Conservation (phyloP, 1,284 basidiomycete genomes). For the Ceratobasidium theobromae region DNA sequence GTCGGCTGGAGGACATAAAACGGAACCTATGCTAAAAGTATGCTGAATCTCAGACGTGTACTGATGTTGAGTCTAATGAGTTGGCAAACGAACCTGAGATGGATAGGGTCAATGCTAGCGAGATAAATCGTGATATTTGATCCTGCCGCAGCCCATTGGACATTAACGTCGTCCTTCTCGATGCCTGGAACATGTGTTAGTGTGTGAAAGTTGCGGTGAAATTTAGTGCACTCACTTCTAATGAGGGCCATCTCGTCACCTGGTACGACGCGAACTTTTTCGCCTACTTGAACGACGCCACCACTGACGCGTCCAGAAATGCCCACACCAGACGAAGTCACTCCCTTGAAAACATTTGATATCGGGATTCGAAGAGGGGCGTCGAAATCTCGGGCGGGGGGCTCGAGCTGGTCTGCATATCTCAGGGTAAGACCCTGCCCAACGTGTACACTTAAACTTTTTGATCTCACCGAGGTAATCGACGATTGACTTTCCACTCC, state of each 20-base stretch:
- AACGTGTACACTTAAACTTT: neutral
- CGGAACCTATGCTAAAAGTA: conserved; percentile 70
- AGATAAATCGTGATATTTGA: conserved; percentile 86
- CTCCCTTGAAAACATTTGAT: conserved; percentile 91
- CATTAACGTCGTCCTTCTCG: conserved; percentile 75
- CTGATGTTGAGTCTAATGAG: neutral
- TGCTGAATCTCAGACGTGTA: neutral
- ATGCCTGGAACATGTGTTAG: conserved; percentile 60
- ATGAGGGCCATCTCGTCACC: conserved; percentile 89
- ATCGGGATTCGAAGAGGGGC: conserved; percentile 85
- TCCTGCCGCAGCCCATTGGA: conserved; percentile 89
- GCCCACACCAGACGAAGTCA: conserved; percentile 67
- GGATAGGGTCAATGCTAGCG: conserved; percentile 80
- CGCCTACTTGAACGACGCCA: conserved; percentile 91
- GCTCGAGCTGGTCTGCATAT: conserved; percentile 70
- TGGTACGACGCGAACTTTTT: conserved; percentile 81
- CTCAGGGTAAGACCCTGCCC: neutral
- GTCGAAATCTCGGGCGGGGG: conserved; percentile 76
- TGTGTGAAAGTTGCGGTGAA: neutral
- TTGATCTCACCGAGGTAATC: conserved; percentile 45
- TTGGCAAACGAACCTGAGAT: conserved; percentile 52
- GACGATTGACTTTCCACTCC: conserved; percentile 81
- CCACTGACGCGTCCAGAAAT: conserved; percentile 86
- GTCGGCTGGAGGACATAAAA: conserved; percentile 76
- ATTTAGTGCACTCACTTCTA: conserved; percentile 57